Evolutionary conservation across 768 basidiomycete genomes (phyloP), one percentile per base, ranked within the genome.

Genomic region (Lentinus tigrinus): DNA sequence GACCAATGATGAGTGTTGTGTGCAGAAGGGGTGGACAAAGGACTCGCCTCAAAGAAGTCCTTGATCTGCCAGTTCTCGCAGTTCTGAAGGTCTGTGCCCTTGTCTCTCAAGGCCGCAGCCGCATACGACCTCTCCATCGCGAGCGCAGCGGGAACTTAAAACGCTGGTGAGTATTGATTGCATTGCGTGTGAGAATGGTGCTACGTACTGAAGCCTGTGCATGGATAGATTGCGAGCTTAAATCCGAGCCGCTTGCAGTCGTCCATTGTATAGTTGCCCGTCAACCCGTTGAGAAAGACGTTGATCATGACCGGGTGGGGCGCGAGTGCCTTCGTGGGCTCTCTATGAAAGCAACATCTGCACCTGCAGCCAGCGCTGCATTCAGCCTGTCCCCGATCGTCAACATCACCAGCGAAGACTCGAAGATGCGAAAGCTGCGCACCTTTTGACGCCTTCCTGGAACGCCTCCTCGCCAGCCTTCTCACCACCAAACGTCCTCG

Each of bases 271-370:
- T 65, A 62, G 50, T 68, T 68, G 10, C 65, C 67, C 5, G 67
- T 68, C 14, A 68, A 58, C 1, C 67, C 67, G 52, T 68, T 65
- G 17, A 65, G 67, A 31, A 68, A 65, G 51, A 68, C 62, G 47
- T 68, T 68, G 63, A 68, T 68, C 67, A 68, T 66, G 51, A 63
- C 60, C 5, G 67, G 67, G 50, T 62, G 57, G 17, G 65, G 65
- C 48, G 64, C 61, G 37, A 68, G 57, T 2, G 67, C 67, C 54
- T 66, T 62, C 24, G 61, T 40, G 67, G 67, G 34, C 60, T 62
- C 57, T 68, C 67, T 65, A 68, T 68, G 64, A 68, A 68, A 17
- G 65, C 67, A 39, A 68, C 62, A 50, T 68, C 67, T 10, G 67
- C 65, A 6, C 67, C 67, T 6, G 67, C 67, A 10, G 46, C 61